Evolutionary conservation across 2,329 filamentous ascomycete species (phyloP).

Genomic region (Fusarium odoratissimum): DNA sequence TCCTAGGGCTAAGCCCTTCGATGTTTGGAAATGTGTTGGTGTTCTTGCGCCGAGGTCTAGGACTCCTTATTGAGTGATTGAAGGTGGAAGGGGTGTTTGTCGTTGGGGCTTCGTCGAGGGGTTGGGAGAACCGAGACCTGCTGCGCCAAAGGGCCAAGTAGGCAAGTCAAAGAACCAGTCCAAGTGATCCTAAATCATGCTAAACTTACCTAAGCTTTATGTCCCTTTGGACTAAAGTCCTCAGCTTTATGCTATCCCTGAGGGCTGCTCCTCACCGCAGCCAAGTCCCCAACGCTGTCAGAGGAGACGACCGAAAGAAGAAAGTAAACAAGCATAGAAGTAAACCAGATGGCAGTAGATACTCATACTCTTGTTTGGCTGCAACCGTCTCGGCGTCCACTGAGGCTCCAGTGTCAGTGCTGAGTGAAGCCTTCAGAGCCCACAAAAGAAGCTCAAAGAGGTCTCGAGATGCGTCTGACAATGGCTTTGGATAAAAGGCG

Average conservation of each 20-base stretch:
- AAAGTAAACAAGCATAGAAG: background rate
- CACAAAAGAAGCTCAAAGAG: background rate
- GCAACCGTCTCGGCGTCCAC: no score
- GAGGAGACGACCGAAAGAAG: background rate
- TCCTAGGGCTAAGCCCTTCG: background rate
- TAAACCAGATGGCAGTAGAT: rapidly evolving
- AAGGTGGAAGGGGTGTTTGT: background rate
- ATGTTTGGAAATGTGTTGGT: background rate
- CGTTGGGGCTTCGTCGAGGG: background rate
- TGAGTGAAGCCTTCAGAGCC: background rate
- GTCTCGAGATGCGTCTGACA: background rate
- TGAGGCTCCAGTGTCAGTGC: background rate
- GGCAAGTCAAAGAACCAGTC: background rate
- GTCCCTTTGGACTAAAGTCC: background rate
- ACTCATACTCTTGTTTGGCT: background rate
- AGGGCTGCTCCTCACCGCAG: background rate
- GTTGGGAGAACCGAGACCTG: no score
- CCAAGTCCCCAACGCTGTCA: background rate
- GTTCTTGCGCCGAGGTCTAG: background rate
- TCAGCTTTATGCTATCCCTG: background rate
- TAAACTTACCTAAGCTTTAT: no score
- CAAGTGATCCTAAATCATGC: background rate
- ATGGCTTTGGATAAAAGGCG: background rate
- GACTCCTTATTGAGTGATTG: background rate
- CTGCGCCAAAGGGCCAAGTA: no score